Conservation (phyloP, 768 basidiomycete genomes). For the Tylopilus intermedius region DNA sequence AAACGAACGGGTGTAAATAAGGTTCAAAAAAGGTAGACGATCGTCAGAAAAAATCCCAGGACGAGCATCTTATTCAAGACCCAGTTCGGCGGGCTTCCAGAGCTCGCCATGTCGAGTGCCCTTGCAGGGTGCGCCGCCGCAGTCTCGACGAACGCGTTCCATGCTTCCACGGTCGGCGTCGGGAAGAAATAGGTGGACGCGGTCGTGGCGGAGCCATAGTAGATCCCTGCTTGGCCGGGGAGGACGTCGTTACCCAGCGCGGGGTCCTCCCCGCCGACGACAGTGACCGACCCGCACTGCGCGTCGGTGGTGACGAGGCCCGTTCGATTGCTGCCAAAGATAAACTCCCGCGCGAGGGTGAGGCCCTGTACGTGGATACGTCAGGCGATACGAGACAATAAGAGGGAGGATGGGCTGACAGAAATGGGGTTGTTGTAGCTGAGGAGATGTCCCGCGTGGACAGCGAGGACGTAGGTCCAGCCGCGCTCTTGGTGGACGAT, state of each 20-base stretch:
- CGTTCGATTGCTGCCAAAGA: constrained; percentile 57
- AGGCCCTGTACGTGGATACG: constrained; percentile 40
- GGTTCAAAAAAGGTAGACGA: not conserved
- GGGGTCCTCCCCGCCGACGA: constrained; percentile 49
- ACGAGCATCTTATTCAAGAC: not conserved
- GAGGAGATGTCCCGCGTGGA: constrained; percentile 39
- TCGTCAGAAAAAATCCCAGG: not conserved
- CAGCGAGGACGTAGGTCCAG: constrained; percentile 41
- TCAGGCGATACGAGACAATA: not conserved
- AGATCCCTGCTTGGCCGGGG: constrained; percentile 53
- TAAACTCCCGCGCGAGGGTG: constrained; percentile 60
- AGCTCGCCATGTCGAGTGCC: not conserved
- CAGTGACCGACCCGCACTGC: constrained; percentile 21
- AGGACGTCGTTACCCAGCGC: constrained; percentile 43
- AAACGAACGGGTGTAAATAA: not conserved
- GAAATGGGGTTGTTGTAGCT: constrained; percentile 33
- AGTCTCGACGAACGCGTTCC: constrained; percentile 44
- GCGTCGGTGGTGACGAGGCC: constrained; percentile 45
- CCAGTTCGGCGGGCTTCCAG: not conserved
- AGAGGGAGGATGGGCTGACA: constrained; percentile 36
- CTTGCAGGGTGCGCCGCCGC: constrained; percentile 19
- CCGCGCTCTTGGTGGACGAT: constrained; percentile 72
- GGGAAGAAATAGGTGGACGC: constrained; percentile 54
- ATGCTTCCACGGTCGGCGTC: constrained; percentile 50
- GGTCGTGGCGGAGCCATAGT: constrained; percentile 46